phyloP scores from a whole-genome alignment of 768 basidiomycete species.

The Mycena vitilis region DNA sequence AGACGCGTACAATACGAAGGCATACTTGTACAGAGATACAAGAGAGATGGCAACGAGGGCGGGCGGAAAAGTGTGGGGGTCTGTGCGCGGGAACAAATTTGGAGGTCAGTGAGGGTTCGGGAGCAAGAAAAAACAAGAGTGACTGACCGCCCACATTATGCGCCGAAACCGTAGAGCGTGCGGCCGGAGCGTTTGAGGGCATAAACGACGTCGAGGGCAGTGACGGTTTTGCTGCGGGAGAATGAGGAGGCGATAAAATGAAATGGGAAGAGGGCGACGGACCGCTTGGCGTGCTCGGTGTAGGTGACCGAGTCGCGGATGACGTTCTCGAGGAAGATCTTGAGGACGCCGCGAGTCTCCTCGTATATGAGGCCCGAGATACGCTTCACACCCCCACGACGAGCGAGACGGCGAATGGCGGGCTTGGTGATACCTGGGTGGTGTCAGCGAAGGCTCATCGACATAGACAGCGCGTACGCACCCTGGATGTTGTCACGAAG shows the following conservation, averaged over 20 bases:
- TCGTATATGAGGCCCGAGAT: conserved; percentile 59
- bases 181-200: conserved; percentile 88
- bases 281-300: conserved; percentile 94
- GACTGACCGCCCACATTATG: conserved; percentile 39
- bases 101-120: conserved; percentile 8
- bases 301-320: conserved; percentile 80
- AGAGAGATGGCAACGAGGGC: conserved; percentile 1
- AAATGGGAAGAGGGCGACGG: background rate
- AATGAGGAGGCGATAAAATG: background rate
- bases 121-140: background rate
- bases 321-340: conserved; percentile 92
- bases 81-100: conserved; percentile 15
- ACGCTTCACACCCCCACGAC: conserved; percentile 98
- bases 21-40: conserved; percentile 16
- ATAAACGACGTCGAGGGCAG: conserved; percentile 93
- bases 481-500: background rate
- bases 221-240: conserved; percentile 75
- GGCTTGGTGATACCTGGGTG: conserved; percentile 85
- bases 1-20: conserved; percentile 11
- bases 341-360: conserved; percentile 91
- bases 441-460: background rate
- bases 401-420: conserved; percentile 87
- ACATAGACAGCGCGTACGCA: background rate
- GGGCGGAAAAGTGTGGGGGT: background rate
- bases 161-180: conserved; percentile 94